Evolutionary conservation across 2,329 filamentous ascomycete species (phyloP).

Genomic region (Hirsutella minnesotensis): DNA sequence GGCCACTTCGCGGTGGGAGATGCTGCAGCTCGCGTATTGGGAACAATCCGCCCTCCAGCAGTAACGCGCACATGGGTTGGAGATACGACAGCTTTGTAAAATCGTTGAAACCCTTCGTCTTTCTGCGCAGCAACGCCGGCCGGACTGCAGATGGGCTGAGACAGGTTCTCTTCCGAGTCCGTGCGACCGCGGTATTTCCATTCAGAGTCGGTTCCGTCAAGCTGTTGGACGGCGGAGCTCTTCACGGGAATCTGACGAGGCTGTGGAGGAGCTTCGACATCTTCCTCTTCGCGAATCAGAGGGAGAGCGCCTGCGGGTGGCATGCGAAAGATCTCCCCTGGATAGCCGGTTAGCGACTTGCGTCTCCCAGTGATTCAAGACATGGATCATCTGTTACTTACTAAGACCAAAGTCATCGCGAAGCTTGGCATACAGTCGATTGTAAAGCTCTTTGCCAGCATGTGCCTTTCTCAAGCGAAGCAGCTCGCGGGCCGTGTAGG

Average conservation of each 20-base stretch:
- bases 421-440: conserved; percentile 20
- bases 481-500: conserved; percentile 33
- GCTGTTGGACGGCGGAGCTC: conserved; percentile 15
- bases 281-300: conserved; percentile 20
- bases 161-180: conserved; percentile 27
- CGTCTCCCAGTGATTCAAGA: background rate
- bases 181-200: conserved; percentile 34
- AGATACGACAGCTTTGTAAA: conserved; percentile 57
- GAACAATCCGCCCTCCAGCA: conserved; percentile 54
- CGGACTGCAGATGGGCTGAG: conserved; percentile 41
- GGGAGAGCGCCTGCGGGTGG: conserved; percentile 14
- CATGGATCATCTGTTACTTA: conserved; percentile 12
- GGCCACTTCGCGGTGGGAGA: conserved; percentile 41
- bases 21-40: conserved; percentile 43
- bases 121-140: conserved; percentile 40
- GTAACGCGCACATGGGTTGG: conserved; percentile 57
- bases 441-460: conserved; percentile 13
- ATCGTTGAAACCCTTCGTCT: conserved; percentile 54
- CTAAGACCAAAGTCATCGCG: conserved; percentile 28
- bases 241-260: conserved; percentile 4
- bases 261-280: conserved; percentile 4
- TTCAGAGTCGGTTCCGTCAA: conserved; percentile 29
- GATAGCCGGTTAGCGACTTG: conserved; percentile 1
- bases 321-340: conserved; percentile 21
- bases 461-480: conserved; percentile 20